A percentile compares a stretch with the other conserved stretches of the same genome.
Conservation (phyloP, 768 basidiomycete species). For the Boletus huronensis region DNA sequence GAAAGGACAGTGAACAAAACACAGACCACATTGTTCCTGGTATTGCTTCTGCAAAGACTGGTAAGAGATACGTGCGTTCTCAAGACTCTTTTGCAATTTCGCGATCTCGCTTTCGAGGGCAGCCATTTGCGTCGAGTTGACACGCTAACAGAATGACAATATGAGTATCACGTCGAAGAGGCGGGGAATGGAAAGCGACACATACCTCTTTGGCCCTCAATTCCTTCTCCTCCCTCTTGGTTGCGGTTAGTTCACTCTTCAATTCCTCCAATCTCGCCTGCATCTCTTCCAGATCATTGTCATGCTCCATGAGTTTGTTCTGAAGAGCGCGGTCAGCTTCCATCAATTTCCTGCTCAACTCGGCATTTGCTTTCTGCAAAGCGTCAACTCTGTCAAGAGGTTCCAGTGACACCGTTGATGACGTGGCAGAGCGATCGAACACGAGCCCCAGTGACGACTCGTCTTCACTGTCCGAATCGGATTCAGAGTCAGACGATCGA, state of each 20-base stretch:
- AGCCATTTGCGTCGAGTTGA: constrained; percentile 61
- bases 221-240: constrained; percentile 92
- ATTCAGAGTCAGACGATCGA: constrained; percentile 39
- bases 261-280: constrained; percentile 76
- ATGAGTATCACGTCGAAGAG: constrained; percentile 1
- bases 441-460: constrained; percentile 53
- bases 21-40: constrained; percentile 80
- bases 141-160: constrained; percentile 41
- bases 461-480: constrained; percentile 50
- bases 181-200: constrained; percentile 8
- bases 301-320: constrained; percentile 69
- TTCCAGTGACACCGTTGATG: constrained; percentile 69
- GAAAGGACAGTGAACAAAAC: background rate
- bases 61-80: constrained; percentile 69
- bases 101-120: constrained; percentile 76
- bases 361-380: constrained; percentile 67
- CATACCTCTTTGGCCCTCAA: constrained; percentile 78
- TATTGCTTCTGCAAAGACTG: constrained; percentile 82
- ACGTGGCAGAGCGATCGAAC: constrained; percentile 53
- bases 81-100: constrained; percentile 70
- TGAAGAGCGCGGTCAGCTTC: constrained; percentile 72
- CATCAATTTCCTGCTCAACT: constrained; percentile 68
- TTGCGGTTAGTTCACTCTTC: constrained; percentile 67
- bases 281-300: constrained; percentile 79
- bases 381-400: constrained; percentile 71